Conservation (phyloP, 2,329 filamentous ascomycete genomes). For the Neobulgaria alba region DNA sequence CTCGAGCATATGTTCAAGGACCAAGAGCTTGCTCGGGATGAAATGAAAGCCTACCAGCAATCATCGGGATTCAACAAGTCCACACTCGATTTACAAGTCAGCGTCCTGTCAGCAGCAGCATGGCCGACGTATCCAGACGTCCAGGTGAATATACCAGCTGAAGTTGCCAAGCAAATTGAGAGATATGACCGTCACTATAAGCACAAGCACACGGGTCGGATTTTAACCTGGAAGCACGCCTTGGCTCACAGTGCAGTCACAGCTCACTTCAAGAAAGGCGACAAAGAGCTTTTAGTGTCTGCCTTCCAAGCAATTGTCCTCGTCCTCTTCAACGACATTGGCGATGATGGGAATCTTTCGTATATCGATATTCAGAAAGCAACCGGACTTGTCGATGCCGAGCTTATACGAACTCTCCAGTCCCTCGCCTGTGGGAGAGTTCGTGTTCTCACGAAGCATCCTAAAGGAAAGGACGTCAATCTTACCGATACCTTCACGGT, state of each 20-base stretch:
- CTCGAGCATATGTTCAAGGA: conserved; percentile 99
- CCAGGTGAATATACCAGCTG: conserved; percentile 62
- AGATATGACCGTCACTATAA: conserved; percentile 83
- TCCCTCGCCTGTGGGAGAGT: conserved; percentile 88
- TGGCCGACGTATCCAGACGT: conserved; percentile 87
- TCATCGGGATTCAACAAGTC: conserved; percentile 38
- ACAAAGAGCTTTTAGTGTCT: conserved; percentile 84
- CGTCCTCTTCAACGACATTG: conserved; percentile 76
- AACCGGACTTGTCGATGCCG: conserved; percentile 65
- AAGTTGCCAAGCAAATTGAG: conserved; percentile 67
- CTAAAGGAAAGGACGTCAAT: conserved; percentile 73
- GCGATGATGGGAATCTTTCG: conserved; percentile 43
- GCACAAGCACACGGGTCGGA: conserved; percentile 78
- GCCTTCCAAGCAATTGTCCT: conserved; percentile 89
- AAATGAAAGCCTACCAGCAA: conserved; percentile 80
- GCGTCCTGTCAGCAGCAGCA: conserved; percentile 79
- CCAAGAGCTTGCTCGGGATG: conserved; percentile 84
- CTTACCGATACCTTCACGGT: conserved; percentile 75
- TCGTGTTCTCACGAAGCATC: conserved; percentile 75
- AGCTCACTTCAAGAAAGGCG: conserved; percentile 68
- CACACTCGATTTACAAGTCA: conserved; percentile 69
- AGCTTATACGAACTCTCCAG: conserved; percentile 85
- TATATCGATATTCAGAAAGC: conserved; percentile 69
- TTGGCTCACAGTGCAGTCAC: conserved; percentile 85
- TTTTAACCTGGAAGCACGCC: conserved; percentile 84